Base-by-base conservation (phyloP, 352 stramenopile species). In the Phytophthora quininea region DNA sequence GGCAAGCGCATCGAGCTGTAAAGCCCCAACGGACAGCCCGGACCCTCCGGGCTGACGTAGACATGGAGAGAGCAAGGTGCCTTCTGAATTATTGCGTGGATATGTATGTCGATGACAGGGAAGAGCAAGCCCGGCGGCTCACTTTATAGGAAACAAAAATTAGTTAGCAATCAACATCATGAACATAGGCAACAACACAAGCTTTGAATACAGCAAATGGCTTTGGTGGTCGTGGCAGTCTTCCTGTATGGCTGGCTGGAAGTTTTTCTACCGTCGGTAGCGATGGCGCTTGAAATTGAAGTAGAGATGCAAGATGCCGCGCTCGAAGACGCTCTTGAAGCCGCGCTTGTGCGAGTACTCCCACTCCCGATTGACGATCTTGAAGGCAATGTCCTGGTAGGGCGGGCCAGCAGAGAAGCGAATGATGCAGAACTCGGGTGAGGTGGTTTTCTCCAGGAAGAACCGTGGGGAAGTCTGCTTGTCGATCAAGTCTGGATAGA, bases 361-460 rank as follows among this genome's bases (percentile, higher is more conserved):
- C 98, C 98, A 99, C 83, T 99, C 96, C 30, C 93, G 86, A 84
- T 99, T 99, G 62, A 99, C 96, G 64, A 99, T 99, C 85, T 99
- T 99, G 81, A 99, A 99, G 0, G 98, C 98, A 63, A 99, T 93
- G 77, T 99, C 98, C 74, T 99, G 94, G 82, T 99, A 99, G 0
- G 98, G 98, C 31, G 98, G 95, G 0, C 98, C 97, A 12, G 97
- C 97, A 35, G 89, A 93, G 78, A 99, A 99, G 51, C 97, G 93
- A 30, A 99, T 94, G 75, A 99, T 99, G 77, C 95, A 98, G 74
- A 99, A 99, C 30, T 99, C 89, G 48, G 80, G 67, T 35, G 94
- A 89, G 64, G 97, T 96, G 10, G 95, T 37, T 53, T 89, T 89
- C 71, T 99, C 97, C 64, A 99, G 61, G 32, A 94, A 88, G 76